These are phyloP conservation scores for Dothistroma pini DNA, from an alignment of 2,329 filamentous ascomycete genomes.

Conservation along the genomic window DNA sequence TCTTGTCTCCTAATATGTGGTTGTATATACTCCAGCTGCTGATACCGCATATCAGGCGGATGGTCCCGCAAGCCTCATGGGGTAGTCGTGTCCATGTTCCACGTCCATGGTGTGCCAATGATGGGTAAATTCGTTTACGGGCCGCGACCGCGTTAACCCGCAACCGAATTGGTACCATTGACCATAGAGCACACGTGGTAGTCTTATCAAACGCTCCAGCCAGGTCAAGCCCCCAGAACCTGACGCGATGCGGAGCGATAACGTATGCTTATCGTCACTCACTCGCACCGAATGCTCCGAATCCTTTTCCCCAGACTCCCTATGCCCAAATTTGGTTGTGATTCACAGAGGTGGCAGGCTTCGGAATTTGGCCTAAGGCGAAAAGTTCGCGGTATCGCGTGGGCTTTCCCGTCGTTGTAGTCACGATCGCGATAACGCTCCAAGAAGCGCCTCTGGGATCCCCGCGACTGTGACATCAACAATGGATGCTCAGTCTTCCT, in stretches of 20 bases:
- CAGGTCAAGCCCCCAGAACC: constrained; percentile 1
- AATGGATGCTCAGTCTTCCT: neutral
- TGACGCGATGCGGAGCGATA: neutral
- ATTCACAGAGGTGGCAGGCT: constrained; percentile 1
- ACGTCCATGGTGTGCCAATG: neutral
- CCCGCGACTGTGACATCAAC: neutral
- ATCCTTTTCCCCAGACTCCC: neutral
- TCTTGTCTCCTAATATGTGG: neutral
- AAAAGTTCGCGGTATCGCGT: neutral
- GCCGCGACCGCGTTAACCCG: neutral
- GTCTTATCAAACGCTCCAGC: neutral
- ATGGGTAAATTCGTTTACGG: neutral
- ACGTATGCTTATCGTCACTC: constrained; percentile 1
- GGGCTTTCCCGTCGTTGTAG: neutral
- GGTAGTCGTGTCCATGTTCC: constrained; percentile 1
- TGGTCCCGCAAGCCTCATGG: constrained; percentile 5
- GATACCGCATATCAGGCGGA: constrained; percentile 1
- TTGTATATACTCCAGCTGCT: neutral
- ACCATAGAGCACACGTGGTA: neutral
- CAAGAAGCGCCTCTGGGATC: neutral
- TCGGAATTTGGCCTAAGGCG: neutral
- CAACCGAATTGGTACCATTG: neutral
- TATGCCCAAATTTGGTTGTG: constrained; percentile 6
- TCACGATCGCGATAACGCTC: constrained; percentile 3
- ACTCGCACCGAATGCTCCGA: neutral